Evolutionary conservation across 2,329 filamentous ascomycete genomes (phyloP).

Genomic region (Cercospora sp.): DNA sequence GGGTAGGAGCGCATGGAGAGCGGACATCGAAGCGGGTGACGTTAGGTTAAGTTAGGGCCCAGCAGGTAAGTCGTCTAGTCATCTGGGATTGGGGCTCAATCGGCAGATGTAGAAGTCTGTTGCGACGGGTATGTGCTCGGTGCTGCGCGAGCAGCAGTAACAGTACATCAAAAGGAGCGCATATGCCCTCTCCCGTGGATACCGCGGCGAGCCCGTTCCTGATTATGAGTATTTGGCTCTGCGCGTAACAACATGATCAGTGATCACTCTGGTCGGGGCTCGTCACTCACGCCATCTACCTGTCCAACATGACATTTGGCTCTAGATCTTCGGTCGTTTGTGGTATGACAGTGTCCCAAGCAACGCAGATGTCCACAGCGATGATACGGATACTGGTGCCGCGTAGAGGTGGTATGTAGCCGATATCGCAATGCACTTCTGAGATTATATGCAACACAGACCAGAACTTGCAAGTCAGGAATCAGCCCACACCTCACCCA

Average conservation of each 20-base stretch:
- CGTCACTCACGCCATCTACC: background rate
- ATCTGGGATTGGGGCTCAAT: background rate
- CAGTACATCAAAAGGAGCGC: background rate
- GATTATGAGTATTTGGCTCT: background rate
- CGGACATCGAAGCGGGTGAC: background rate
- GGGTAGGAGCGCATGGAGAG: background rate
- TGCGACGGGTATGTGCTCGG: background rate
- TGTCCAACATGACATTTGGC: background rate
- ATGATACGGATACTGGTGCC: background rate
- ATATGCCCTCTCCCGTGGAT: background rate
- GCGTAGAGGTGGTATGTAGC: background rate
- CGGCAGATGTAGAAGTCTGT: background rate
- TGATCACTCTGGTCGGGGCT: background rate
- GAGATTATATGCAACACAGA: background rate
- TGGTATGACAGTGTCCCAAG: background rate
- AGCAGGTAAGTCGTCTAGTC: background rate
- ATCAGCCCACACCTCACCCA: background rate
- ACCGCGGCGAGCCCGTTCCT: background rate
- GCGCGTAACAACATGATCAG: background rate
- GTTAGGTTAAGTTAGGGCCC: background rate
- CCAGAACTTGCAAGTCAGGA: background rate
- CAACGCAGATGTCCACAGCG: background rate
- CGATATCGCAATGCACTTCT: background rate
- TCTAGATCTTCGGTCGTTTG: background rate
- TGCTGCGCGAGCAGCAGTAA: background rate